These are phyloP conservation scores for Aspergillus fijiensis DNA, from an alignment of 2,329 filamentous ascomycete genomes.

Conservation along the genomic window DNA sequence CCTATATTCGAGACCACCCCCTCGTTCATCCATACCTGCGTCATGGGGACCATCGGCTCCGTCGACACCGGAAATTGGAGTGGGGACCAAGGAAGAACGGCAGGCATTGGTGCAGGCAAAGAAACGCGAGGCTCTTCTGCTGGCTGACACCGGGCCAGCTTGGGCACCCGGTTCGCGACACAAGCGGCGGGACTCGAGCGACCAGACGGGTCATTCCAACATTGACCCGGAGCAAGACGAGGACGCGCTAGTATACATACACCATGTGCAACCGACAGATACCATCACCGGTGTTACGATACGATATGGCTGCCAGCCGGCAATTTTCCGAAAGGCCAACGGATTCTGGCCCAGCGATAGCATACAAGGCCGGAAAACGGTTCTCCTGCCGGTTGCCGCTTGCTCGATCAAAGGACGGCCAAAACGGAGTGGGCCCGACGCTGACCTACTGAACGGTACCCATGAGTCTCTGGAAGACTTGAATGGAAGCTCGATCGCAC, in stretches of 20 bases:
- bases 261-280: constrained; percentile 77
- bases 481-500: constrained; percentile 37
- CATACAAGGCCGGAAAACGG: constrained; percentile 76
- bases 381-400: constrained; percentile 84
- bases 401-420: constrained; percentile 77
- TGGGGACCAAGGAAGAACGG: constrained; percentile 45
- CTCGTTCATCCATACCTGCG: constrained; percentile 25
- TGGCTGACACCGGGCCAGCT: constrained; percentile 42
- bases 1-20: constrained; percentile 26
- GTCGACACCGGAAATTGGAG: constrained; percentile 32
- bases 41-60: constrained; percentile 46
- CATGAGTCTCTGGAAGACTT: constrained; percentile 31
- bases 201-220: constrained; percentile 29
- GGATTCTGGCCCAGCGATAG: constrained; percentile 92
- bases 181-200: constrained; percentile 49
- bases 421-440: constrained; percentile 36
- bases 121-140: constrained; percentile 47
- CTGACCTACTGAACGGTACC: constrained; percentile 28
- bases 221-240: constrained; percentile 56
- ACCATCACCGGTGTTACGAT: constrained; percentile 90
- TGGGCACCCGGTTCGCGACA: constrained; percentile 39
- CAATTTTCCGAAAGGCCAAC: constrained; percentile 81
- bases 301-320: constrained; percentile 81
- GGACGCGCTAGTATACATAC: constrained; percentile 85
- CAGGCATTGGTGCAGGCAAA: constrained; percentile 49